These are phyloP conservation scores for Talaromyces wortmannii DNA, from an alignment of 495 filamentous ascomycete genomes.

Conservation along the genomic window DNA sequence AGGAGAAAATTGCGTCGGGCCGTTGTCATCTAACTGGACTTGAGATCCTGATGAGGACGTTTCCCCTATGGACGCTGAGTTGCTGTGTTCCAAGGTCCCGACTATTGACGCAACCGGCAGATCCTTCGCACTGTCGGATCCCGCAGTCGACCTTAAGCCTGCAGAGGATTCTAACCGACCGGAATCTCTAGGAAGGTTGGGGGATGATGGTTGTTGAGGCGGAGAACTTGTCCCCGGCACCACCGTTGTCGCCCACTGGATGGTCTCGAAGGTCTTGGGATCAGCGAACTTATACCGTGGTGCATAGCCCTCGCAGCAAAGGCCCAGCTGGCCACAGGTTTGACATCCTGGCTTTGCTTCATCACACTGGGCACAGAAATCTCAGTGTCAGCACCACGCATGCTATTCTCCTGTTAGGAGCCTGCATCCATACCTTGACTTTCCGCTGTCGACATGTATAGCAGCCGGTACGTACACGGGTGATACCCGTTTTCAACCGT, in stretches of 20 bases:
- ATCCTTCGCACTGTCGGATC: background rate
- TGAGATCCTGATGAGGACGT: background rate
- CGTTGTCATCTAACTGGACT: background rate
- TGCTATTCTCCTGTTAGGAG: too few species aligned
- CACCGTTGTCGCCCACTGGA: background rate
- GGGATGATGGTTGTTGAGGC: background rate
- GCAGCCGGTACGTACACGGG: slow-evolving; percentile 2
- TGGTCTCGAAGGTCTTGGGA: background rate
- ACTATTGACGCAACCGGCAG: background rate
- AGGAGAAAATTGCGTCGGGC: background rate
- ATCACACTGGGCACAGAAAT: background rate
- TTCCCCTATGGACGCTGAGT: background rate
- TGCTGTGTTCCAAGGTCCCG: background rate
- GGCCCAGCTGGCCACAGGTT: slow-evolving; percentile 1
- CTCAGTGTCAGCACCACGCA: too few species aligned
- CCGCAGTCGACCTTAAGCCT: background rate
- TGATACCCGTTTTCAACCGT: slow-evolving; percentile 1
- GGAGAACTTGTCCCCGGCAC: background rate
- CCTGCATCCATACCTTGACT: background rate
- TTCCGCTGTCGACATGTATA: slow-evolving; percentile 2
- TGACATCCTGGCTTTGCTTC: background rate
- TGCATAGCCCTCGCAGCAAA: slow-evolving; percentile 1
- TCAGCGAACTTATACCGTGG: slow-evolving; percentile 1
- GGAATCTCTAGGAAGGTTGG: background rate
- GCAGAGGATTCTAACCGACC: background rate